Evolutionary conservation across 2,329 filamentous ascomycete genomes (phyloP), one percentile per base, ranked within the genome.

Genomic region (Corinectria fuckeliana): DNA sequence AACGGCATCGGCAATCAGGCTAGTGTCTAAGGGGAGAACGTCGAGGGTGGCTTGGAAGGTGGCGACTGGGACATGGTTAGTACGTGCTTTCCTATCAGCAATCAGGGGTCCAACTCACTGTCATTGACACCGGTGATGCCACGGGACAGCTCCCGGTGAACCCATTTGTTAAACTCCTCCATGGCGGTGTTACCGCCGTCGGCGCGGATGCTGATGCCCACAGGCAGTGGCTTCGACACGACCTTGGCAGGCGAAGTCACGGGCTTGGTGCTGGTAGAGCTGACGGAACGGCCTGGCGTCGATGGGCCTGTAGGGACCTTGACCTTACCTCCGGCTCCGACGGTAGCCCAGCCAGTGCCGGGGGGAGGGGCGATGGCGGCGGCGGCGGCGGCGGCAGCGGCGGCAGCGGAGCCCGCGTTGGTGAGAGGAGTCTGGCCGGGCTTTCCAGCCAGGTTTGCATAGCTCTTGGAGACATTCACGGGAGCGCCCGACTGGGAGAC

Each of bases 101-200:
- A 14, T 21, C 5, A 10, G 11, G 10, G 16, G 30, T 5, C 1
- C 2, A 32, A 81, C 82, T 81, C 75, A 85, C 83, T 80, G 68
- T 85, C 82, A 53, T 78, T 80, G 44, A 79, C 78, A 63, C 77
- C 76, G 2, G 78, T 81, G 38, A 86, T 91, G 62, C 93, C 93
- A 58, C 91, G 89, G 56, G 85, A 84, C 63, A 99, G 82, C 74
- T 95, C 89, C 55, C 87, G 84, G 68, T 91, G 88, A 16, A 93
- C 88, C 95, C 95, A 99, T 77, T 96, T 97, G 72, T 88, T 89
- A 76, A 99, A 96, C 76, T 98, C 95, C 38, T 96, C 93, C 75
- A 92, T 88, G 3, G 95, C 94, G 72, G 54, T 67, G 49, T 71
- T 77, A 30, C 67, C 69, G 11, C 73, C 70, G 18, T 75, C 75